Base-by-base conservation (phyloP, 805 yeast species). In the Lipomyces spencermartinsiae region DNA sequence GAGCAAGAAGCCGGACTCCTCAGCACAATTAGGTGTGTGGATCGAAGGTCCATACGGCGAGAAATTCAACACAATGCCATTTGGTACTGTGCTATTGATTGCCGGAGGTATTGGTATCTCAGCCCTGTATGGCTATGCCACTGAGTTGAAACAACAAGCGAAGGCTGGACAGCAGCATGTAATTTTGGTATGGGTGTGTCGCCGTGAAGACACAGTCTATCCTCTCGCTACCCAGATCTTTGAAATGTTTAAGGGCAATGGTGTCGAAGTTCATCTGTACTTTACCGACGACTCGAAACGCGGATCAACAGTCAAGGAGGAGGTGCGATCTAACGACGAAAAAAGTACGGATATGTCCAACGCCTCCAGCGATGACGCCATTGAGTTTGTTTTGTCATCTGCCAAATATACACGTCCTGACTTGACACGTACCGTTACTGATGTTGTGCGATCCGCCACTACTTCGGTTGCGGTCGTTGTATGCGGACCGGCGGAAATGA, bases 71-170 rank as follows among this genome's bases (percentile, higher is more conserved):
- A 83, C 85, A 66, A 80, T 80, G 59, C 79, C 81, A 25, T 86
- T 83, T 35, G 71, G 80, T 46, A 80, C 81, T 59, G 83, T 84
- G 1, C 77, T 87, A 7, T 81, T 87, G 57, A 76, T 87, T 55
- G 88, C 89, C 2, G 91, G 91, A 9, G 91, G 91, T 5, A 85
- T 86, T 69, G 91, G 91, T 10, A 82, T 87, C 73, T 86, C 91
- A 0, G 89, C 87, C 0, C 79, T 85, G 9, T 79, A 83, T 55
- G 80, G 86, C 2, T 82, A 85, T 65, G 85, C 85, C 64, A 69
- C 59, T 67, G 78, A 66, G 56, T 68, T 65, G 46, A 59, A 16
- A 64, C 22, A 34, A 31, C 57, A 49, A 33, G 43, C 49, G 29
- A 16, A 22, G 14, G 16, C 57, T 9, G 58, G 54, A n/a, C 66